Percentiles rank a stretch among this genome's conserved stretches.
phyloP scores from a whole-genome alignment of 2,329 filamentous ascomycete species.

The Diaporthe ampelina region DNA sequence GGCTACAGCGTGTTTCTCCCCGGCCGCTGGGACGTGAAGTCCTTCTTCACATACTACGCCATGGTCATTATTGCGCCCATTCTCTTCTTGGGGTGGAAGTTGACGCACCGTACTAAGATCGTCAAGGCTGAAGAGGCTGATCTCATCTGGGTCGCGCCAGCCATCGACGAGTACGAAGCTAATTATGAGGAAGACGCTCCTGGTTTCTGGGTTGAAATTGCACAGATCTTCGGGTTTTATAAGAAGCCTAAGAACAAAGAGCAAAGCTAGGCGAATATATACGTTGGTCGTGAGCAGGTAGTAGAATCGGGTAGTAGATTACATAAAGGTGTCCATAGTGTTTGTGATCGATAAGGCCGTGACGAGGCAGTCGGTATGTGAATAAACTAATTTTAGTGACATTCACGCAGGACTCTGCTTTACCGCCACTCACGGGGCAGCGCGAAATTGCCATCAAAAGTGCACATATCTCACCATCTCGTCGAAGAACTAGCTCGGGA shows the following conservation, averaged over 20 bases:
- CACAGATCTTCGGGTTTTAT: constrained; percentile 58
- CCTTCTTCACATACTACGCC: constrained; percentile 64
- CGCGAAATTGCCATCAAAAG: not conserved
- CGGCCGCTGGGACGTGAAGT: constrained; percentile 48
- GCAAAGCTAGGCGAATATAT: not conserved
- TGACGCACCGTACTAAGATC: constrained; percentile 70
- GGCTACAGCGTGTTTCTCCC: constrained; percentile 61
- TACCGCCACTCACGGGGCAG: not conserved
- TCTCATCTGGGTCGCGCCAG: constrained; percentile 45
- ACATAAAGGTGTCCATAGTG: not conserved
- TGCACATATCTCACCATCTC: not conserved
- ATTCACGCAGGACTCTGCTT: not conserved
- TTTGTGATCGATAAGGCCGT: not conserved
- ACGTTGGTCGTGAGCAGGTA: too few species aligned
- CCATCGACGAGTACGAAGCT: constrained; percentile 61
- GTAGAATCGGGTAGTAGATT: not conserved
- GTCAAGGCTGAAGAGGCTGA: constrained; percentile 60
- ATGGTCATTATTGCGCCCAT: constrained; percentile 67
- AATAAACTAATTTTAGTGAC: not conserved
- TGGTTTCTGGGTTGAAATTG: constrained; percentile 70
- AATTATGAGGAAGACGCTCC: constrained; percentile 62
- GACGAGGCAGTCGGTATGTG: not conserved
- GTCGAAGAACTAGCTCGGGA: not conserved
- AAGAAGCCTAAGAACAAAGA: constrained; percentile 43
- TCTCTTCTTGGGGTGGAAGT: constrained; percentile 73